A percentile compares a stretch with the other conserved stretches of the same genome.
phyloP scores from a whole-genome alignment of 2,329 filamentous ascomycete genomes.

The Venturia nashicola region DNA sequence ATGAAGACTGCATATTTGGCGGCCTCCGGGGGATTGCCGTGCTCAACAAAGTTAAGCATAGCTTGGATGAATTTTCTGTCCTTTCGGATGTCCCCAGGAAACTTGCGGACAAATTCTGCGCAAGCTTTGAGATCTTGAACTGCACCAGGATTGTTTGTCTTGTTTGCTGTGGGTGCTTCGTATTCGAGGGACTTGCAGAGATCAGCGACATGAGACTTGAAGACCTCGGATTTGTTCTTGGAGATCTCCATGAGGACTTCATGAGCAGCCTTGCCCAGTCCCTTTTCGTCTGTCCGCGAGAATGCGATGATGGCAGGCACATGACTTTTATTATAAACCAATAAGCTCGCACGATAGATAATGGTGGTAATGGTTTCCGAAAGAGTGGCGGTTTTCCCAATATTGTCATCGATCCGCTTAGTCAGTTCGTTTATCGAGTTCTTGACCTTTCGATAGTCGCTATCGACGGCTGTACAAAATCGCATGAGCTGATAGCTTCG shows the following conservation, averaged over 20 bases:
- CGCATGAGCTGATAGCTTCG: slow-evolving; percentile 80
- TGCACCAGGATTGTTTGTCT: slow-evolving; percentile 57
- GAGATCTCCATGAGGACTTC: slow-evolving; percentile 90
- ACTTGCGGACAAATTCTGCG: slow-evolving; percentile 77
- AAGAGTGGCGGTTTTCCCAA: slow-evolving; percentile 45
- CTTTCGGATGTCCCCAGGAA: slow-evolving; percentile 69
- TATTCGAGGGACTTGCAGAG: slow-evolving; percentile 77
- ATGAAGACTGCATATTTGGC: slow-evolving; percentile 93
- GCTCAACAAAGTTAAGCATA: slow-evolving; percentile 70
- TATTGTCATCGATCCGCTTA: slow-evolving; percentile 62
- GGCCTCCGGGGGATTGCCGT: slow-evolving; percentile 67
- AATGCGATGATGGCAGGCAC: slow-evolving; percentile 81
- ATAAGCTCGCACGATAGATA: slow-evolving; percentile 68
- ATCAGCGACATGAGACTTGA: slow-evolving; percentile 85
- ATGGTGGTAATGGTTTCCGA: slow-evolving; percentile 73
- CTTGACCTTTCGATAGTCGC: slow-evolving; percentile 82
- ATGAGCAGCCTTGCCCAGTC: slow-evolving; percentile 67
- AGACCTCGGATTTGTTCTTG: slow-evolving; percentile 73
- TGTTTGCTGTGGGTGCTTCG: slow-evolving; percentile 59
- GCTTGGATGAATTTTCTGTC: slow-evolving; percentile 73
- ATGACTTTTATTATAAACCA: slow-evolving; percentile 91
- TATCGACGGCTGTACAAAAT: slow-evolving; percentile 72
- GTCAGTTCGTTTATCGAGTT: slow-evolving; percentile 83
- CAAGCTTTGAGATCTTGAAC: slow-evolving; percentile 91
- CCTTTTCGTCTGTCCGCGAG: slow-evolving; percentile 71